phyloP scores from a whole-genome alignment of 2,329 filamentous ascomycete species.

The Didymella arachidicola region DNA sequence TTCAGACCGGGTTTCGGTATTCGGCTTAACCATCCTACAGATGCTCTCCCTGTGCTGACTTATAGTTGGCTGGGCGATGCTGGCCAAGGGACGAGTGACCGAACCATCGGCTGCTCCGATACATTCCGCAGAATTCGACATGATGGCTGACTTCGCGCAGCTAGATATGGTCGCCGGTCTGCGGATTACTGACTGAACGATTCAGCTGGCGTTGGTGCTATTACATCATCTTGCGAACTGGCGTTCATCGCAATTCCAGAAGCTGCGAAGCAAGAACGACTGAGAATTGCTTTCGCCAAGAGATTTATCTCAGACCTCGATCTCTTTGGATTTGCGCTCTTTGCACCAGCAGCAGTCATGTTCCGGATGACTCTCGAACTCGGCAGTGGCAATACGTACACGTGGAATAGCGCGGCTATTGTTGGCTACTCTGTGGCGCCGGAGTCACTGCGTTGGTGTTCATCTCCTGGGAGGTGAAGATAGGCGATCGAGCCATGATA shows the following conservation, averaged over 20 bases:
- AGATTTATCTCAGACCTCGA: constrained; percentile 48
- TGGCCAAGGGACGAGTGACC: neutral
- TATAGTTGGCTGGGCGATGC: neutral
- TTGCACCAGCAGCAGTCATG: constrained; percentile 46
- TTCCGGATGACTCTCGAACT: constrained; percentile 52
- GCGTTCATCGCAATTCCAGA: constrained; percentile 46
- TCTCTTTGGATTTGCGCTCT: constrained; percentile 47
- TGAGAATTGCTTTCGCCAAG: constrained; percentile 30
- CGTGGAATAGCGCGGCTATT: constrained; percentile 46
- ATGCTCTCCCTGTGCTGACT: neutral
- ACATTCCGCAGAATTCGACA: constrained; percentile 12
- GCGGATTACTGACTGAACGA: constrained; percentile 51
- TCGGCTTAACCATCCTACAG: neutral
- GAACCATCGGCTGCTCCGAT: neutral
- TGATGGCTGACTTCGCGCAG: constrained; percentile 37
- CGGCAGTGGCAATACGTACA: constrained; percentile 44
- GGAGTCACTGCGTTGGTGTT: constrained; percentile 43
- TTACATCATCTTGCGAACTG: constrained; percentile 54
- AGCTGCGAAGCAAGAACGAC: constrained; percentile 6
- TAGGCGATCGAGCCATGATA: constrained; percentile 51
- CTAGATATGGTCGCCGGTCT: constrained; percentile 52
- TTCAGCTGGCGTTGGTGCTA: constrained; percentile 55
- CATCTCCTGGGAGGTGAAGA: constrained; percentile 46
- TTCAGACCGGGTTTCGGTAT: constrained; percentile 1
- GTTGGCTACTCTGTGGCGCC: constrained; percentile 48